Conservation (phyloP, 2,329 filamentous ascomycete genomes). For the Dichotomopilus funicola region DNA sequence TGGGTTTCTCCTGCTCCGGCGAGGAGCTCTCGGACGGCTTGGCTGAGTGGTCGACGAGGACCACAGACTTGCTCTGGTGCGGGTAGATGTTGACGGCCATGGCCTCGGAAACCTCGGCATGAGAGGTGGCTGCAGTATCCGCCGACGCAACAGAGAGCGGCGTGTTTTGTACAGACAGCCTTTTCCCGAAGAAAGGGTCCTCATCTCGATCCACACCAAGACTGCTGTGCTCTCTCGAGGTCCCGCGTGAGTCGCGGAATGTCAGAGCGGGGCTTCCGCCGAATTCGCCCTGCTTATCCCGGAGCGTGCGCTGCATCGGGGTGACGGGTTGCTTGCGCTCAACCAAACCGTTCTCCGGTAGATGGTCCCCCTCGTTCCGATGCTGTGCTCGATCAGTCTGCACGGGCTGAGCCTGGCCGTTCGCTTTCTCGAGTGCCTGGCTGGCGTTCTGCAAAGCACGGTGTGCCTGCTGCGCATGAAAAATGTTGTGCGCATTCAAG, state of each 20-base stretch:
- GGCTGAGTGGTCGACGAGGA: conserved; percentile 52
- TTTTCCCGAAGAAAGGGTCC: conserved; percentile 47
- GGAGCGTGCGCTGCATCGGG: conserved; percentile 11
- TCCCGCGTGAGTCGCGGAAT: conserved; percentile 7
- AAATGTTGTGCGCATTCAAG: conserved; percentile 47
- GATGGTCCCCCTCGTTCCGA: background rate
- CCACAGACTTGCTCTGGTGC: conserved; percentile 58
- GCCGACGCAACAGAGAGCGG: conserved; percentile 57
- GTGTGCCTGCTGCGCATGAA: conserved; percentile 29
- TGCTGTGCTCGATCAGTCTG: background rate
- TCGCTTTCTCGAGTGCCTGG: conserved; percentile 19
- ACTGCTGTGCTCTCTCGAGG: conserved; percentile 28
- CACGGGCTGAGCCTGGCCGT: conserved; percentile 10
- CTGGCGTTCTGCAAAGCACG: conserved; percentile 20
- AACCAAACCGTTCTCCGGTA: background rate
- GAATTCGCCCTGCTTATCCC: conserved; percentile 10
- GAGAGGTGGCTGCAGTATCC: conserved; percentile 55
- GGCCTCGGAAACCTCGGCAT: conserved; percentile 56
- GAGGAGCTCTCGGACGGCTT: conserved; percentile 44
- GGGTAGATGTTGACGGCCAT: conserved; percentile 55
- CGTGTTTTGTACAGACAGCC: conserved; percentile 50
- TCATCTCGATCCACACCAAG: conserved; percentile 45
- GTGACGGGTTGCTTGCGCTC: conserved; percentile 10
- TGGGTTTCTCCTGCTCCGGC: conserved; percentile 24
- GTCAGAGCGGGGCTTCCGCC: conserved; percentile 2